These are phyloP conservation scores for Trifolium repens DNA, from an alignment of 306 rosid species.

Conservation along the genomic window DNA sequence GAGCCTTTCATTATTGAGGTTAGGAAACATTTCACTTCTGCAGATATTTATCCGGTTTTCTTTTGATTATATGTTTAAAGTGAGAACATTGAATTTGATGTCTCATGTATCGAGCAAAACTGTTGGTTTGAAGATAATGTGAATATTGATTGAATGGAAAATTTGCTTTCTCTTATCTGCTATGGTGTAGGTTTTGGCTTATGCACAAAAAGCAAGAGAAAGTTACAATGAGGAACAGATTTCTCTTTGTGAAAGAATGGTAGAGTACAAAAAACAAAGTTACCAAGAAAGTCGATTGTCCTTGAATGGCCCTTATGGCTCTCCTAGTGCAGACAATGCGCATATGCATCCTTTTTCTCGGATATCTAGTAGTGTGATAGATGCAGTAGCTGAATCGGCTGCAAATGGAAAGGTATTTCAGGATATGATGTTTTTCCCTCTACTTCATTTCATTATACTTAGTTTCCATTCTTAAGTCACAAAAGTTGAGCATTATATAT, in stretches of 20 bases:
- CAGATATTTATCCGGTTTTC: not conserved
- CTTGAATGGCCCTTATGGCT: constrained; percentile 48
- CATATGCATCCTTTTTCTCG: constrained; percentile 56
- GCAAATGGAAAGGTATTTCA: constrained; percentile 67
- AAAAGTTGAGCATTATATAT: constrained; percentile 26
- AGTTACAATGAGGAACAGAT: constrained; percentile 68
- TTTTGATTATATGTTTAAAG: constrained; percentile 2
- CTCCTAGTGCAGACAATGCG: constrained; percentile 50
- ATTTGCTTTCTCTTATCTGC: constrained; percentile 31
- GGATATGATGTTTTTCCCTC: constrained; percentile 22
- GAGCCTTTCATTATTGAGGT: constrained; percentile 64
- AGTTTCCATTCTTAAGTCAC: constrained; percentile 12
- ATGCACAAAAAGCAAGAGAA: constrained; percentile 77
- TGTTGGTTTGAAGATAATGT: constrained; percentile 16
- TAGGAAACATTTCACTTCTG: not conserved
- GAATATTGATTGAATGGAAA: constrained; percentile 27
- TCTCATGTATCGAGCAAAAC: not conserved
- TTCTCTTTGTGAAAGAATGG: constrained; percentile 68
- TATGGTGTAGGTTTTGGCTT: constrained; percentile 62
- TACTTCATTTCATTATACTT: constrained; percentile 10
- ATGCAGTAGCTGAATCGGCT: constrained; percentile 74
- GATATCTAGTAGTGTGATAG: constrained; percentile 59
- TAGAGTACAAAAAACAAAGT: constrained; percentile 61
- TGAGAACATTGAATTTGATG: not conserved
- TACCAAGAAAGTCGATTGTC: constrained; percentile 56